These are phyloP conservation scores for Fereydounia khargensis DNA, from an alignment of 1,284 basidiomycete genomes.

Conservation along the genomic window DNA sequence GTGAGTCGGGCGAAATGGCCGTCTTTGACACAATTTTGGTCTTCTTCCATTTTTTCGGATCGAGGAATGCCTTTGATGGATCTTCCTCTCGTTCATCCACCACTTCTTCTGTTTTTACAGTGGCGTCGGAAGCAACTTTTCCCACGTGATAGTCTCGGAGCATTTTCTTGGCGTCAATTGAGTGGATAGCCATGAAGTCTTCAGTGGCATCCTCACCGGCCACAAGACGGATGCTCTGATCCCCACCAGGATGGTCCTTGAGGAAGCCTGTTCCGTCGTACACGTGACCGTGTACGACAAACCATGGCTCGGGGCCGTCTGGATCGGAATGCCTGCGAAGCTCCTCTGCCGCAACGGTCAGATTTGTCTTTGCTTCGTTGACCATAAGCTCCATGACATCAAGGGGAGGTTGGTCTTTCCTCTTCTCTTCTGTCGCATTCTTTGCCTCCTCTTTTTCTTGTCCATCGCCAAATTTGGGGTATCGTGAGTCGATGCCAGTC, in stretches of 20 bases:
- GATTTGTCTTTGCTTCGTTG: slow-evolving; percentile 50
- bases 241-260: slow-evolving; percentile 67
- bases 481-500: slow-evolving; percentile 61
- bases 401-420: too few relatives aligned
- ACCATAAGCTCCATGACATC: slow-evolving; percentile 34
- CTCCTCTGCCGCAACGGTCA: slow-evolving; percentile 63
- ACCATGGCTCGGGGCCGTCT: slow-evolving; percentile 63
- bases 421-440: slow-evolving; percentile 27
- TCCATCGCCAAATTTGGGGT: slow-evolving; percentile 57
- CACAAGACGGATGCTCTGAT: slow-evolving; percentile 65
- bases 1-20: slow-evolving; percentile 63
- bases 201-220: slow-evolving; percentile 69
- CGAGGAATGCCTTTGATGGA: slow-evolving; percentile 60
- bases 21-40: slow-evolving; percentile 61
- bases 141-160: slow-evolving; percentile 60
- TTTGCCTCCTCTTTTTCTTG: too few relatives aligned
- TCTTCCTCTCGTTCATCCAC: slow-evolving; percentile 44
- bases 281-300: slow-evolving; percentile 64
- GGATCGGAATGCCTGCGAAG: slow-evolving; percentile 61
- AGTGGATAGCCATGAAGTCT: slow-evolving; percentile 67
- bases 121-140: too few relatives aligned
- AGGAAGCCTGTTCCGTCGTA: slow-evolving; percentile 65
- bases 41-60: slow-evolving; percentile 64
- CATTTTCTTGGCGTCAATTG: slow-evolving; percentile 62
- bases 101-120: background rate